Evolutionary conservation across 495 filamentous ascomycete genomes (phyloP).

Genomic region (Penicillium turbatum): DNA sequence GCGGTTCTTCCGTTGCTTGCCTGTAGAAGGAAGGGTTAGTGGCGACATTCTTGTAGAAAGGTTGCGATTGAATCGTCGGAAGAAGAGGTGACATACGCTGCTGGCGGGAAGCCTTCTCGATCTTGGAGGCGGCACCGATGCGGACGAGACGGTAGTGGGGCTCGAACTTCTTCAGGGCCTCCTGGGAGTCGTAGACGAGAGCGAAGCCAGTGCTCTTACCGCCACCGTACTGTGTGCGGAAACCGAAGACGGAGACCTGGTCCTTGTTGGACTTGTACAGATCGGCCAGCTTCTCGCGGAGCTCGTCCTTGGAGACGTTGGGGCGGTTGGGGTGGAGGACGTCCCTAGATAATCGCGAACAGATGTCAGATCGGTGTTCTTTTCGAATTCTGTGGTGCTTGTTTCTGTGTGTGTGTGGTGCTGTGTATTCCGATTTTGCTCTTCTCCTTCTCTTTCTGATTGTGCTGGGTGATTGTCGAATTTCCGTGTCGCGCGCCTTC

Average conservation of each 20-base stretch:
- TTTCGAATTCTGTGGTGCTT: not conserved
- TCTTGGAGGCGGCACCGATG: constrained; percentile 83
- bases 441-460: constrained; percentile 3
- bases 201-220: constrained; percentile 99
- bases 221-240: constrained; percentile 98
- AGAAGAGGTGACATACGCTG: constrained; percentile 73
- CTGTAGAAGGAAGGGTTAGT: constrained; percentile 46
- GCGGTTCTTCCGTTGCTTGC: constrained; percentile 99
- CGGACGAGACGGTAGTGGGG: constrained; percentile 94
- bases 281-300: constrained; percentile 88
- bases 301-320: constrained; percentile 98
- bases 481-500: constrained; percentile 13
- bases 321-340: constrained; percentile 98
- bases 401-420: constrained; percentile 3
- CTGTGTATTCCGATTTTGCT: constrained; percentile 6
- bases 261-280: constrained; percentile 98
- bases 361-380: constrained; percentile 24
- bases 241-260: constrained; percentile 93
- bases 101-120: constrained; percentile 94
- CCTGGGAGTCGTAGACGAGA: constrained; percentile 93
- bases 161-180: constrained; percentile 99
- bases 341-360: constrained; percentile 57
- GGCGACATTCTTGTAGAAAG: not conserved
- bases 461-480: constrained; percentile 9
- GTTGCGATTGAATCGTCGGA: not conserved